These are phyloP conservation scores for Eucalyptus albens DNA, from an alignment of 345 rosid genomes.

Conservation along the genomic window DNA sequence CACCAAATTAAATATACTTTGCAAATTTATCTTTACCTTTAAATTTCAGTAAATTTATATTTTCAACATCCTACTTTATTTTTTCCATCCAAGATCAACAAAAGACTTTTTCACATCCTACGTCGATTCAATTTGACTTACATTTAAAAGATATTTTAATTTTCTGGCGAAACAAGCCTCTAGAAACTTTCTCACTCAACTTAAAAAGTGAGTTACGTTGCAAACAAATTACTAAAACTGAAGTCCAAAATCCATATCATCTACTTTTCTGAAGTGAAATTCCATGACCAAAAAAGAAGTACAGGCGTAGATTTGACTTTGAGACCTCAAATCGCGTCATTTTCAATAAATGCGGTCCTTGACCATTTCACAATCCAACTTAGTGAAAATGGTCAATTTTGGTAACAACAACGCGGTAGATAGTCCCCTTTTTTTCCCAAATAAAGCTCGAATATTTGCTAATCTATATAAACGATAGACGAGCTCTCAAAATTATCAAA, in stretches of 20 bases:
- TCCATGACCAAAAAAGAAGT: background rate
- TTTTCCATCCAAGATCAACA: background rate
- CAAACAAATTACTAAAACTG: background rate
- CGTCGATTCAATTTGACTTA: background rate
- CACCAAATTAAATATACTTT: accelerated
- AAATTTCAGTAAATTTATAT: background rate
- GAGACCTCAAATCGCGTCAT: background rate
- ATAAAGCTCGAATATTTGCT: background rate
- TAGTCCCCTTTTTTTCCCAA: background rate
- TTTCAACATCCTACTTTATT: background rate
- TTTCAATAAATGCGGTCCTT: background rate
- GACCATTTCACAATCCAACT: background rate
- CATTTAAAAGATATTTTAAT: background rate
- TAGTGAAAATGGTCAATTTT: background rate
- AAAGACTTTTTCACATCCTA: background rate
- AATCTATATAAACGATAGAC: background rate
- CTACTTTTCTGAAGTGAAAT: background rate
- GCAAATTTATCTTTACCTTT: background rate
- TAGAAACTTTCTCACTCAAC: background rate
- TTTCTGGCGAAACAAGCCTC: background rate
- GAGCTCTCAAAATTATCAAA: background rate
- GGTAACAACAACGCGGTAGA: accelerated
- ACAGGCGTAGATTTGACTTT: background rate
- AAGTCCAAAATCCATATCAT: background rate
- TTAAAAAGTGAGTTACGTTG: background rate